Conservation (phyloP, 331 rosid species). For the Rosa hybrid region DNA sequence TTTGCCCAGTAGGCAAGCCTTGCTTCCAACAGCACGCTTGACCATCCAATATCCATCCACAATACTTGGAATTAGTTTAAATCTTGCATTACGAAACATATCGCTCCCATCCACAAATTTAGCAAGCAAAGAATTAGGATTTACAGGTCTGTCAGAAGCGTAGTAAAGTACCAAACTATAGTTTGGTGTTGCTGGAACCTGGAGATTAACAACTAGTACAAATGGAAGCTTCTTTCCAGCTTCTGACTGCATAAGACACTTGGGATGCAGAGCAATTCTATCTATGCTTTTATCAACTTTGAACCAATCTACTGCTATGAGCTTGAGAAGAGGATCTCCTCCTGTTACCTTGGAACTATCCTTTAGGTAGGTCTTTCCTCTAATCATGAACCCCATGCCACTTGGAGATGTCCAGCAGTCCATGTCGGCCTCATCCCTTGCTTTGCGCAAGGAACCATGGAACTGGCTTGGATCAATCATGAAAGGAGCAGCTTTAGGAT, state of each 20-base stretch:
- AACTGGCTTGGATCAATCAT: constrained; percentile 52
- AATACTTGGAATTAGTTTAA: constrained; percentile 93
- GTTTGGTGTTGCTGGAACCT: constrained; percentile 98
- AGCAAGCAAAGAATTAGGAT: constrained; percentile 66
- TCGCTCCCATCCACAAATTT: constrained; percentile 84
- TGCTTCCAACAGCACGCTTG: constrained; percentile 96
- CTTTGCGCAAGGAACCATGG: constrained; percentile 67
- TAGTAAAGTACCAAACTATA: constrained; percentile 82
- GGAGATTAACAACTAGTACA: constrained; percentile 80
- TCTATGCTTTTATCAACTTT: constrained; percentile 54
- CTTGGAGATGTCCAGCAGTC: constrained; percentile 88
- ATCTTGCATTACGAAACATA: constrained; percentile 77
- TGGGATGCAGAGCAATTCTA: constrained; percentile 73
- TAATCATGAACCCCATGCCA: constrained; percentile 81
- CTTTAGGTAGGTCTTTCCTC: constrained; percentile 85
- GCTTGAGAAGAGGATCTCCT: constrained; percentile 90
- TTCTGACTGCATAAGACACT: constrained; percentile 75
- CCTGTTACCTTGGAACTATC: constrained; percentile 84
- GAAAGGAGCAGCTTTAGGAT: constrained; percentile 47
- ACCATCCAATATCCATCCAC: constrained; percentile 99
- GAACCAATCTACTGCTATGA: constrained; percentile 92
- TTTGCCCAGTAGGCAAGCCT: constrained; percentile 94
- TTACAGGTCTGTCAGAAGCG: constrained; percentile 81
- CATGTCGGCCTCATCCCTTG: constrained; percentile 60
- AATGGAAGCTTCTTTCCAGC: constrained; percentile 86